phyloP scores from a whole-genome alignment of 2,329 filamentous ascomycete species.

The Trichoderma asperellum region DNA sequence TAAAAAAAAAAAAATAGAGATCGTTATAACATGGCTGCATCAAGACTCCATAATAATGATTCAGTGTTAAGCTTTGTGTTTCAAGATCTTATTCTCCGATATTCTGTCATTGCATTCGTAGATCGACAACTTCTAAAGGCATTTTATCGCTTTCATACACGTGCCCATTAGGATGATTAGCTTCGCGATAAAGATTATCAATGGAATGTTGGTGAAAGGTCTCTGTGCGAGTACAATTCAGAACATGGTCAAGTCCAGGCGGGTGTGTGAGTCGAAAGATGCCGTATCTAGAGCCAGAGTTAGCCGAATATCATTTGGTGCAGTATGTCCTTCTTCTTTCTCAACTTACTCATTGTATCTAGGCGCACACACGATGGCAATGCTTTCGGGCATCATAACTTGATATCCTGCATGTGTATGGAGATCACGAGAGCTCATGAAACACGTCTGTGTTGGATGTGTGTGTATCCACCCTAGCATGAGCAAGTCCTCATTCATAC shows the following conservation, averaged over 20 bases:
- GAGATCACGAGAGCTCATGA: slow-evolving; percentile 92
- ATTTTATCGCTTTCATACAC: slow-evolving; percentile 70
- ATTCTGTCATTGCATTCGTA: slow-evolving; percentile 44
- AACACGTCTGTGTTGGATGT: slow-evolving; percentile 94
- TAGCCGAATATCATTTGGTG: slow-evolving; percentile 5
- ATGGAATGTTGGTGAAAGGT: slow-evolving; percentile 78
- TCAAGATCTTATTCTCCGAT: neutral
- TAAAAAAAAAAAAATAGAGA: neutral
- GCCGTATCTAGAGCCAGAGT: slow-evolving; percentile 66
- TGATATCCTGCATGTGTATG: slow-evolving; percentile 96
- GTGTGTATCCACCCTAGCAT: slow-evolving; percentile 98
- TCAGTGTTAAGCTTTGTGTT: neutral
- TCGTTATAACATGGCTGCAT: neutral
- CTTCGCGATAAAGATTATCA: slow-evolving; percentile 77
- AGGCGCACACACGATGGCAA: slow-evolving; percentile 95
- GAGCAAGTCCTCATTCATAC: slow-evolving; percentile 79
- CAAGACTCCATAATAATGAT: neutral
- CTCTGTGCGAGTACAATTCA: slow-evolving; percentile 75
- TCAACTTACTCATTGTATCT: slow-evolving; percentile 70
- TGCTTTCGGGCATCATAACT: slow-evolving; percentile 93
- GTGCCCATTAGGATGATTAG: slow-evolving; percentile 67
- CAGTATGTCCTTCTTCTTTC: neutral
- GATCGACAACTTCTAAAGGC: slow-evolving; percentile 61
- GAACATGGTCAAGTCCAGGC: slow-evolving; percentile 82
- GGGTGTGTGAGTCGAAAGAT: slow-evolving; percentile 93